Evolutionary conservation across 202 grass and related monocot genomes (phyloP).

Genomic region (Carex arenaria): DNA sequence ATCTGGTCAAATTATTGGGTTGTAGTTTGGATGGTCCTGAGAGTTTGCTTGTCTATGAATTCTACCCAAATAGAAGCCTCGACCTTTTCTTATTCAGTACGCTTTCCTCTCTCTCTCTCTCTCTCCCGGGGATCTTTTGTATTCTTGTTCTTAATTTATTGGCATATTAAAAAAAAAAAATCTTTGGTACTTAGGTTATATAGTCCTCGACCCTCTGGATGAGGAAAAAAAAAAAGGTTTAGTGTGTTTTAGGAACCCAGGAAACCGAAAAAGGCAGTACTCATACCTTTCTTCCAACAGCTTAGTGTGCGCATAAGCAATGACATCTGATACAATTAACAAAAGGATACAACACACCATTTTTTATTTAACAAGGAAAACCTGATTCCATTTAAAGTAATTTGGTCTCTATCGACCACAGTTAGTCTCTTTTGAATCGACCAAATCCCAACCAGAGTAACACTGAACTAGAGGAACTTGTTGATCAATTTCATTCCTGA

Average conservation of each 20-base stretch:
- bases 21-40: slow-evolving; percentile 80
- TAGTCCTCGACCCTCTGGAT: background rate
- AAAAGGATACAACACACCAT: background rate
- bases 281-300: background rate
- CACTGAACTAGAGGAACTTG: background rate
- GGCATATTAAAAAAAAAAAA: background rate
- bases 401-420: background rate
- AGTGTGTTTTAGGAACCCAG: background rate
- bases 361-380: background rate
- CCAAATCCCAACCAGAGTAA: background rate
- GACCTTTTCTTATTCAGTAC: slow-evolving; percentile 82
- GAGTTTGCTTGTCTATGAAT: slow-evolving; percentile 85
- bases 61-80: slow-evolving; percentile 74
- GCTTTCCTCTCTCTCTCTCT: background rate
- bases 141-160: slow-evolving; percentile 10
- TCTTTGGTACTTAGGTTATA: background rate
- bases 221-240: background rate
- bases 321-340: background rate
- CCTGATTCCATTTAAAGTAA: background rate
- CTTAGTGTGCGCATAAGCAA: background rate
- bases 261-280: background rate
- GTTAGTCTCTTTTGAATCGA: background rate
- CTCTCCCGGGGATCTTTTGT: background rate
- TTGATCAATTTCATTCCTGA: background rate
- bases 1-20: slow-evolving; percentile 77